A percentile compares a stretch with the other conserved stretches of the same genome.
These are phyloP conservation scores for Chalaropsis thielavioides DNA, from an alignment of 2,329 filamentous ascomycete species.

Conservation along the genomic window DNA sequence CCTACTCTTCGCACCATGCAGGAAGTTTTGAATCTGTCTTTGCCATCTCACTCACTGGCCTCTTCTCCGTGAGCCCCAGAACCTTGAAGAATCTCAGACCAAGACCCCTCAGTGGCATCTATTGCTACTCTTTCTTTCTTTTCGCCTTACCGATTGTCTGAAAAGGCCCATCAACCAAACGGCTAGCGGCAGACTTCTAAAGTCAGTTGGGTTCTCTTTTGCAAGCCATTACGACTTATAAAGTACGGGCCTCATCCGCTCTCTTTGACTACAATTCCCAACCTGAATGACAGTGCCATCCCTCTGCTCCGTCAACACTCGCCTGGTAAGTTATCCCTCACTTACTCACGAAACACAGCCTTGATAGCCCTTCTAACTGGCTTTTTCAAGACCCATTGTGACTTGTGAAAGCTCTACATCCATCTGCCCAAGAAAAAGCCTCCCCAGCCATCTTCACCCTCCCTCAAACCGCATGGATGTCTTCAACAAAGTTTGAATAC, in stretches of 20 bases:
- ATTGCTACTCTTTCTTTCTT: not conserved
- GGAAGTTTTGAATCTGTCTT: not conserved
- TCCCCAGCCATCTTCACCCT: constrained; percentile 21
- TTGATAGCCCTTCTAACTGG: not conserved
- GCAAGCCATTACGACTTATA: not conserved
- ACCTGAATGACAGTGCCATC: not conserved
- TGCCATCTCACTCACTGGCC: not conserved
- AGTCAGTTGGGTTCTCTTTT: not conserved
- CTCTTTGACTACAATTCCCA: not conserved
- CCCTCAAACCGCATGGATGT: constrained; percentile 39
- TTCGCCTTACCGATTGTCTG: not conserved
- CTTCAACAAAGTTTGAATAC: constrained; percentile 38
- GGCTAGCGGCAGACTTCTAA: not conserved
- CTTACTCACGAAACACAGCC: not conserved
- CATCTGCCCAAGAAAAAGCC: constrained; percentile 18
- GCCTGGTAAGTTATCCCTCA: not conserved
- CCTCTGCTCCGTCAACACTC: not conserved
- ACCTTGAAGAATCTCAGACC: constrained; percentile 2
- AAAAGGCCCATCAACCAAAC: not conserved
- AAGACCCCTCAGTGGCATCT: not conserved
- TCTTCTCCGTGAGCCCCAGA: not conserved
- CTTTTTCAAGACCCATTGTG: not conserved
- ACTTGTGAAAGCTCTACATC: constrained; percentile 18
- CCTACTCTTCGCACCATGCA: not conserved
- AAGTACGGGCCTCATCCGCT: not conserved